Base-by-base conservation (phyloP, 2,329 filamentous ascomycete genomes). In the Teratosphaeriaceae sp. region DNA sequence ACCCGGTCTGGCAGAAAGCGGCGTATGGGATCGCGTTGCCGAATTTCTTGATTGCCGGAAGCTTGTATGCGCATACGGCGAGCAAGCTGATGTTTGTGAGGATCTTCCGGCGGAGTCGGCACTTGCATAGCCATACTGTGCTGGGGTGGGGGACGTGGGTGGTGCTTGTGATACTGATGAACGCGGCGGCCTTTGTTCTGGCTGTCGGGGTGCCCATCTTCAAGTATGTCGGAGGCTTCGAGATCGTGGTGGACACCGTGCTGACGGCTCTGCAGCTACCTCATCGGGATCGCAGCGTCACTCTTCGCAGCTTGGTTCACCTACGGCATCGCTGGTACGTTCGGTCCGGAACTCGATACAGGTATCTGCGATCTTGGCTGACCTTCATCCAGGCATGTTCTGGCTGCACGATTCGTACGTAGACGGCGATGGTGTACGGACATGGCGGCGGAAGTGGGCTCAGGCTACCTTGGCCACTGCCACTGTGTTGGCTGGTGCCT, bases 261-360 rank as follows among this genome's bases (percentile, higher is more conserved):
- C 20, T 27, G 24, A 39, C 37, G 24, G 29, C 22, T 27, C n/a
- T 27, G 6, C 37, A 39, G 37, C 31, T 34, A 34, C 31, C 31
- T 34, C 31, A 67, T 76, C 21, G 72, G 72, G 2, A 70, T 76
- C 34, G 63, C 70, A 16, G 70, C 72, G 0, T 66, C 66, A 4
- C 56, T 75, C 7, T 77, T 77, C 46, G 73, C 73, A 1, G 65
- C 68, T 1, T 77, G 73, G 73, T 76, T 72, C 46, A 75, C 71
- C 2, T 76, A 73, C 48, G 73, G 73, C 1, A 56, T 59, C 44
- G 40, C 22, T 21, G 24, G 24, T 33, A 33, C 11, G 29, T 13
- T 33, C 6, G 8, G 36, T 45, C 13, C 3, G 8, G 18, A 5
- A 7, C 7, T 6, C 29, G 29, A 33, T 15, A 33, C 34, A 24